phyloP scores from a whole-genome alignment of 352 stramenopile genomes.

The Globisporangium paddicum region DNA sequence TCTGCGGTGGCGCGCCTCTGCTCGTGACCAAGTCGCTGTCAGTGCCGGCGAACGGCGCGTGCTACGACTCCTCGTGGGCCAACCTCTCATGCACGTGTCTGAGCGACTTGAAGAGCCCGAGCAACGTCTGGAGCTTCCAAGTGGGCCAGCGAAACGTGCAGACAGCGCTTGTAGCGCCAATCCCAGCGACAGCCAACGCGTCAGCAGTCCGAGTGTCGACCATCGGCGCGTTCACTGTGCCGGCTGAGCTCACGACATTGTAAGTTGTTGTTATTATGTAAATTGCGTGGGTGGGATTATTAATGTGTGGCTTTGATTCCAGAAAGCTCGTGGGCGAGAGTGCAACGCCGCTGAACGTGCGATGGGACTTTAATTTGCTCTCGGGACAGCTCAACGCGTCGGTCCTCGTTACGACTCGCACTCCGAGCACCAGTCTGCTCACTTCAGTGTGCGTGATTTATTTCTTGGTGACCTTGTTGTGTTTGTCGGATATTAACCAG shows the following conservation, averaged over 20 bases:
- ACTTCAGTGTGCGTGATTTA: neutral
- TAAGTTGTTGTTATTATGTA: too few species aligned
- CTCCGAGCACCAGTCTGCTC: neutral
- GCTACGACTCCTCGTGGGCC: neutral
- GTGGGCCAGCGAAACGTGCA: neutral
- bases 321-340: slow-evolving; percentile 1
- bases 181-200: neutral
- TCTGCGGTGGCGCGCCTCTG: slow-evolving; percentile 1
- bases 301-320: too few species aligned
- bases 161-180: neutral
- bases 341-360: neutral
- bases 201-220: neutral
- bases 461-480: neutral
- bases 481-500: neutral
- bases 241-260: neutral
- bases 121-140: neutral
- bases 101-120: slow-evolving; percentile 1
- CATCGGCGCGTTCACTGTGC: slow-evolving; percentile 2
- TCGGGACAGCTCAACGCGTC: neutral
- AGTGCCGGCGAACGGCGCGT: neutral
- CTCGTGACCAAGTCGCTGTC: slow-evolving; percentile 4
- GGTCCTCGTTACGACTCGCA: neutral
- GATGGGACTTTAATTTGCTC: slow-evolving; percentile 5
- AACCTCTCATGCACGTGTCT: slow-evolving; percentile 7
- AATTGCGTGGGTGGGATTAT: too few species aligned